These are phyloP conservation scores for Solanum aculeatissimum DNA, from an alignment of 305 asterid species.

Conservation along the genomic window DNA sequence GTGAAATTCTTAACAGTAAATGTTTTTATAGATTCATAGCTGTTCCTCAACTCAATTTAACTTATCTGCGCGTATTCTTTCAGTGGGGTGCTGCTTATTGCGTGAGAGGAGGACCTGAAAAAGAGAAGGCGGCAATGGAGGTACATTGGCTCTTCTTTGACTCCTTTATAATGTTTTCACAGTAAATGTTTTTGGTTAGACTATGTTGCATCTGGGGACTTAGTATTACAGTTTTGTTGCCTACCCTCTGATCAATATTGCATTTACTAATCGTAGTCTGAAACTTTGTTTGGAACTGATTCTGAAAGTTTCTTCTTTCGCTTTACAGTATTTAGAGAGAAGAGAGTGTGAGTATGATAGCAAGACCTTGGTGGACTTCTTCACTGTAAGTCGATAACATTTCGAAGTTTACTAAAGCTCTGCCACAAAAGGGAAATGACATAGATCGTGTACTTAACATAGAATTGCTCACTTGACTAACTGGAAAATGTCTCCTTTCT, in stretches of 20 bases:
- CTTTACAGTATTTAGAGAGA: conserved; percentile 60
- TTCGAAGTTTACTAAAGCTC: neutral
- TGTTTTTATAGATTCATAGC: neutral
- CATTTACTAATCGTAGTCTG: neutral
- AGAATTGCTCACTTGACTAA: neutral
- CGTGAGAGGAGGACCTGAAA: conserved; percentile 74
- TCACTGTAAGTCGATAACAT: conserved; percentile 28
- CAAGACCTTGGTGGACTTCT: conserved; percentile 63
- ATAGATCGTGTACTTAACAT: neutral
- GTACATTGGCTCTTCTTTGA: conserved; percentile 12
- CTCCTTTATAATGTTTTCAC: neutral
- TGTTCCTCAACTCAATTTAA: neutral
- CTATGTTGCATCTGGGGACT: neutral
- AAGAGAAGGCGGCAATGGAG: conserved; percentile 72
- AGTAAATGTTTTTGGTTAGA: neutral
- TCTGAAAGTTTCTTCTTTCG: neutral
- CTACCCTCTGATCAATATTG: neutral
- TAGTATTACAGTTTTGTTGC: neutral
- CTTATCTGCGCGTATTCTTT: neutral
- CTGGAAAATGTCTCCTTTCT: neutral
- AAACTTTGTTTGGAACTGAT: neutral
- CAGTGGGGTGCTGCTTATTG: conserved; percentile 99
- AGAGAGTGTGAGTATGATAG: conserved; percentile 89
- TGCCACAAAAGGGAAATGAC: neutral
- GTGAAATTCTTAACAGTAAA: neutral